Evolutionary conservation across 2,329 filamentous ascomycete species (phyloP).

Genomic region (Colletotrichum lupini): DNA sequence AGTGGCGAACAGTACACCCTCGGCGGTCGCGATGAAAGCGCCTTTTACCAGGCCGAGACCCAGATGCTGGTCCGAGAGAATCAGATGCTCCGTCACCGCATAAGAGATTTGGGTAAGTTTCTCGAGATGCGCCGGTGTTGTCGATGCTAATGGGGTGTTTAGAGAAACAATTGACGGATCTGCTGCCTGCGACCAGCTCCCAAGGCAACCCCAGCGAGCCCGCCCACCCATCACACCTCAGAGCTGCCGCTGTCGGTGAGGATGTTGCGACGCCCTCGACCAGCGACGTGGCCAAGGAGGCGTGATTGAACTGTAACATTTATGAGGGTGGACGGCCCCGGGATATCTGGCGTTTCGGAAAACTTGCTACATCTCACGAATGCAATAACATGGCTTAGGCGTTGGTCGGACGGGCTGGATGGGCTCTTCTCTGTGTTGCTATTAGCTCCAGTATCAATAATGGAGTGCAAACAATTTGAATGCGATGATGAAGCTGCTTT

Average conservation of each 20-base stretch:
- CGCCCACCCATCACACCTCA: slow-evolving; percentile 59
- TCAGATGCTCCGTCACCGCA: slow-evolving; percentile 82
- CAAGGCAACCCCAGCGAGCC: slow-evolving; percentile 57
- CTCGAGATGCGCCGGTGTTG: not conserved
- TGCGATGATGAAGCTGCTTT: not conserved
- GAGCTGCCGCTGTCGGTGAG: slow-evolving; percentile 57
- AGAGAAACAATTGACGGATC: slow-evolving; percentile 66
- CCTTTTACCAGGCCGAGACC: slow-evolving; percentile 85
- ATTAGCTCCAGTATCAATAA: not conserved
- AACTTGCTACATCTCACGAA: not conserved
- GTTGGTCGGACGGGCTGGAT: not conserved
- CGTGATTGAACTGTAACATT: not conserved
- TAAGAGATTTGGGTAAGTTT: slow-evolving; percentile 75
- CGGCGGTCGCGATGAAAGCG: slow-evolving; percentile 77
- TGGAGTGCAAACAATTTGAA: not conserved
- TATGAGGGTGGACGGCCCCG: not conserved
- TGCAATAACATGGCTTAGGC: slow-evolving; percentile 1
- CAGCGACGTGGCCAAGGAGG: slow-evolving; percentile 10
- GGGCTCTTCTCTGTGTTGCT: not conserved
- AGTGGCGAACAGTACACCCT: slow-evolving; percentile 68
- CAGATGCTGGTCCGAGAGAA: slow-evolving; percentile 83
- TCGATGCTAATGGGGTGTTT: slow-evolving; percentile 35
- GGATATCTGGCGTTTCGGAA: slow-evolving; percentile 8
- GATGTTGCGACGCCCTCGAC: slow-evolving; percentile 25
- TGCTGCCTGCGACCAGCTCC: slow-evolving; percentile 42